Evolutionary conservation across 225 moss, liverwort and hornwort species (phyloP), one percentile per base, ranked within the genome.

Genomic region (Physcomitrium patens): DNA sequence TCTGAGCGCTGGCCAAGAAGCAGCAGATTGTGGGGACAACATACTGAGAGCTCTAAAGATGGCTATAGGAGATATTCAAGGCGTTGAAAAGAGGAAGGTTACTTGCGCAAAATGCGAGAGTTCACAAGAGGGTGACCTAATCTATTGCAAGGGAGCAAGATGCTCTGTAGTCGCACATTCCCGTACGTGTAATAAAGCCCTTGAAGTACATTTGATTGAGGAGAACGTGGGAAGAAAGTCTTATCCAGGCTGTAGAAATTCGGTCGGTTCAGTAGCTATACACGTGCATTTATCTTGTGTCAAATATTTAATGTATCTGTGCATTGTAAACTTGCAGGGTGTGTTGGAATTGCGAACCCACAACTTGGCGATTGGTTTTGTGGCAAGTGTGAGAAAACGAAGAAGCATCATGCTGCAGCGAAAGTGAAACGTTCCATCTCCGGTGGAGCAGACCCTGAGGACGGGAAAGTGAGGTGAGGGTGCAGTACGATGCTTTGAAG

Each of bases 1-100:
- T 48, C 80, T 88, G n/a, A 85, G 83, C 65, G 85, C 85, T 17
- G 88, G 85, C 52, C 85, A 85, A 73, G 85, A 88, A 56, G 88
- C 88, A 14, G 82, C 85, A 10, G 80, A 88, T 52, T 85, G 85
- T 19, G 83, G 80, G 22, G 82, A 80, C 53, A 85, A 88, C 17
- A 85, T 88, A 12, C 18, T 88, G 63, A 64, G 85, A 49, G 80
- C 80, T 43, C 73, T 88, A 43, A 88, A 81, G 73, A 80, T 80
- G 82, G 82, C 80, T 28, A 85, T 88, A n/a, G 88, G 88, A 61
- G 88, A 85, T 16, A 81, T 88, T 73, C 78, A 80, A 71, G 85
- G 80, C 15, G 57, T 78, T 23, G 78, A 69, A 44, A 80, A 85
- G 78, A 78, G 80, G 66, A 88, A 78, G 61, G 66, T 82, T 63